Percentiles rank a stretch among this genome's conserved stretches.
phyloP scores from a whole-genome alignment of 2,329 filamentous ascomycete genomes.

The Chrysoporthe austroafricana region DNA sequence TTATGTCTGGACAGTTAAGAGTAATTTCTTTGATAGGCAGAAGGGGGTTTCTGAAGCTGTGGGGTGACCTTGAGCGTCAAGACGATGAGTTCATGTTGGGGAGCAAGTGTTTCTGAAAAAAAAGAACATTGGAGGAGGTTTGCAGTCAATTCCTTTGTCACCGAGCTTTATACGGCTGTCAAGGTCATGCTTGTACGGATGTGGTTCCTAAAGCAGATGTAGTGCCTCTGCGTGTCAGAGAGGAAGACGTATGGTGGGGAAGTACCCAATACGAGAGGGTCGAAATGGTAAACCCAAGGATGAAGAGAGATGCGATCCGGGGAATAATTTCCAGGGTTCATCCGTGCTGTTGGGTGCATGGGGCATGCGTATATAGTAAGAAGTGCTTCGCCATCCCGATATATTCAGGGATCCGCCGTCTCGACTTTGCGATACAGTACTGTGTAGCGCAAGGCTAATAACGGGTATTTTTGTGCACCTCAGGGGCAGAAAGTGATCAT shows the following conservation, averaged over 20 bases:
- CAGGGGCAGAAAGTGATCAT: background rate
- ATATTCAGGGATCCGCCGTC: background rate
- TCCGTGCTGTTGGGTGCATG: background rate
- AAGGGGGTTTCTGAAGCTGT: background rate
- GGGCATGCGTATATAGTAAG: background rate
- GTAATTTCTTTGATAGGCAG: background rate
- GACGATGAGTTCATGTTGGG: background rate
- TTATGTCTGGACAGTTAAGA: background rate
- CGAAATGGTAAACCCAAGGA: background rate
- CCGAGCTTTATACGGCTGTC: background rate
- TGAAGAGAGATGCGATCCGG: background rate
- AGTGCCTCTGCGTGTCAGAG: background rate
- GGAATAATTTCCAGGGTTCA: background rate
- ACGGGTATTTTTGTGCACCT: background rate
- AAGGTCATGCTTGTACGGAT: background rate
- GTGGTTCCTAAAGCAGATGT: too few relatives aligned
- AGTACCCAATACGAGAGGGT: background rate
- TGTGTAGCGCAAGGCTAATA: slow-evolving; percentile 6
- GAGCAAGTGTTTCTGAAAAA: background rate
- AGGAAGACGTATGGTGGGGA: background rate
- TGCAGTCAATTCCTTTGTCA: background rate
- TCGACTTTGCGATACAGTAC: background rate
- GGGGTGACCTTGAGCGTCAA: background rate
- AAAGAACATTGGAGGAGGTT: background rate
- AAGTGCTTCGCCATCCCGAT: slow-evolving; percentile 1